A percentile compares a stretch with the other conserved stretches of the same genome.
Conservation (phyloP, 192 early-diverging fungal species). For the Gaertneriomyces semiglobifer region DNA sequence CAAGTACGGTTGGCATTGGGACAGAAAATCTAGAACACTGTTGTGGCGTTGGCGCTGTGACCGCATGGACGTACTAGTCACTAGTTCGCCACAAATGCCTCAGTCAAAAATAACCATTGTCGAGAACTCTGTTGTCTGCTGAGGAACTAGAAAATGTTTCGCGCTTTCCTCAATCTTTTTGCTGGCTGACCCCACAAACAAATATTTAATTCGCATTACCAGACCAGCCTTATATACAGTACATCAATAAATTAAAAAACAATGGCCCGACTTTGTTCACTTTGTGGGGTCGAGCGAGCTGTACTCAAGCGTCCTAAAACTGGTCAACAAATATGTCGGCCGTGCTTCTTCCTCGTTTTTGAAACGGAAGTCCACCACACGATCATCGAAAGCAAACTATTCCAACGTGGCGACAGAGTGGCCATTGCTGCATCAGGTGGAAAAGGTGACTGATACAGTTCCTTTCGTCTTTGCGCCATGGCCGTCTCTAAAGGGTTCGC, state of each 20-base stretch:
- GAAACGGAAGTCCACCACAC: conserved; percentile 94
- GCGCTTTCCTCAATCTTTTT: too few relatives aligned
- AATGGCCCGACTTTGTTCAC: conserved; percentile 50
- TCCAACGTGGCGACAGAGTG: conserved; percentile 80
- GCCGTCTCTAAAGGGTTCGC: background rate
- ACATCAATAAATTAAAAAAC: background rate
- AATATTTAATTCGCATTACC: too few relatives aligned
- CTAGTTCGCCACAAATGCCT: too few relatives aligned
- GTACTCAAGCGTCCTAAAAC: conserved; percentile 94
- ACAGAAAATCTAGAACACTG: too few relatives aligned
- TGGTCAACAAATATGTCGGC: conserved; percentile 78
- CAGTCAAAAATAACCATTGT: too few relatives aligned
- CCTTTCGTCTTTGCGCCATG: background rate
- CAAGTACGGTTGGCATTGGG: too few relatives aligned
- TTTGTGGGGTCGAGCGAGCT: conserved; percentile 68
- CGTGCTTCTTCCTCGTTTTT: conserved; percentile 89
- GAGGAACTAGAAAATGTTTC: too few relatives aligned
- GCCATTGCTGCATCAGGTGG: conserved; percentile 95
- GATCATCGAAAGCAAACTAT: conserved; percentile 77
- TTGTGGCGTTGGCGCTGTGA: too few relatives aligned
- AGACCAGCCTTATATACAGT: too few relatives aligned
- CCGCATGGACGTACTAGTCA: too few relatives aligned
- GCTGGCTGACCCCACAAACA: too few relatives aligned
- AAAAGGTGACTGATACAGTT: conserved; percentile 56
- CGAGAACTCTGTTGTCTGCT: too few relatives aligned